A percentile compares a stretch with the other conserved stretches of the same genome.
Evolutionary conservation across 768 basidiomycete species (phyloP).

Genomic region (Leccinum variicolor): DNA sequence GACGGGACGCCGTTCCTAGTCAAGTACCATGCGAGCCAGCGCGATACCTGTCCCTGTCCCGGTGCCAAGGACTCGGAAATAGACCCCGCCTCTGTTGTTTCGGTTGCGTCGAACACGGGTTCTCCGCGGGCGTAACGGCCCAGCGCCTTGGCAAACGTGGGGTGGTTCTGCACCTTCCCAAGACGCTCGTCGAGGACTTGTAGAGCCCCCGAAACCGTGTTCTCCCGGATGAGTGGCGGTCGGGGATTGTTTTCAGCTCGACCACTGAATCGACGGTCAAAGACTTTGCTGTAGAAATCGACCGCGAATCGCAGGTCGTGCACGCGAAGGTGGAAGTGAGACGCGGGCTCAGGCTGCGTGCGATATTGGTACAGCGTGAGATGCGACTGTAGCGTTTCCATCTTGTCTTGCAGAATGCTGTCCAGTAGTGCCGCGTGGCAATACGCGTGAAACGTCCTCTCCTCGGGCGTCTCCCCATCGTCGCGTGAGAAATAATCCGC

Average conservation of each 20-base stretch:
- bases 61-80: constrained; percentile 6
- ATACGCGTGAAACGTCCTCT: constrained; percentile 64
- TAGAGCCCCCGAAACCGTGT: constrained; percentile 62
- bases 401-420: constrained; percentile 89
- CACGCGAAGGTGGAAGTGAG: constrained; percentile 62
- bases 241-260: constrained; percentile 61
- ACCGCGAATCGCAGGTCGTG: constrained; percentile 73
- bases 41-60: constrained; percentile 24
- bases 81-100: constrained; percentile 3
- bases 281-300: constrained; percentile 76
- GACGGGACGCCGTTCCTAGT: constrained; percentile 66
- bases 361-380: constrained; percentile 70
- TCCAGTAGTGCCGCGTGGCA: constrained; percentile 79
- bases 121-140: constrained; percentile 58
- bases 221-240: constrained; percentile 68
- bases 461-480: constrained; percentile 54
- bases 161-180: constrained; percentile 35
- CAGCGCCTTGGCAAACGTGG: constrained; percentile 33
- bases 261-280: constrained; percentile 72
- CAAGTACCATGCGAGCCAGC: constrained; percentile 68
- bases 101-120: constrained; percentile 27
- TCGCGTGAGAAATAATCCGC: constrained; percentile 73
- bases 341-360: constrained; percentile 51
- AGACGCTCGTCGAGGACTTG: constrained; percentile 60
- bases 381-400: constrained; percentile 71